Evolutionary conservation across 768 basidiomycete species (phyloP).

Genomic region (Brasilioporus rufonigricans): DNA sequence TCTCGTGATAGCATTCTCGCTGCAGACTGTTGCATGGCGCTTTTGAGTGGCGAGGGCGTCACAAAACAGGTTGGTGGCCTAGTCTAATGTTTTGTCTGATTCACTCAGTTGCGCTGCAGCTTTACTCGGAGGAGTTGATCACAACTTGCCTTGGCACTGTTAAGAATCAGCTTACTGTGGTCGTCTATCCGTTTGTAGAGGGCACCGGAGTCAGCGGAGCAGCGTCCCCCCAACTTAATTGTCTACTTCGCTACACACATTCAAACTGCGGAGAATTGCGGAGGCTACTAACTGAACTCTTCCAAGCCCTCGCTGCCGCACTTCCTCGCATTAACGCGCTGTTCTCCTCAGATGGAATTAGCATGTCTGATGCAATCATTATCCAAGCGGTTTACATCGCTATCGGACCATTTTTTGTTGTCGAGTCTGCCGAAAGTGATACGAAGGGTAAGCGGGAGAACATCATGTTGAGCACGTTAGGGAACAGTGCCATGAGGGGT

Average conservation of each 20-base stretch:
- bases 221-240: constrained; percentile 48
- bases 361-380: constrained; percentile 84
- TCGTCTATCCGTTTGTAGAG: constrained; percentile 87
- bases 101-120: constrained; percentile 37
- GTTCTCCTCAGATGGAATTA: constrained; percentile 64
- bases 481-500: constrained; percentile 77
- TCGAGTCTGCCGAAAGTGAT: constrained; percentile 61
- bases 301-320: constrained; percentile 68
- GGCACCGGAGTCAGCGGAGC: constrained; percentile 45
- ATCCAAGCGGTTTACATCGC: constrained; percentile 92
- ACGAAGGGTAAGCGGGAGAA: constrained; percentile 54
- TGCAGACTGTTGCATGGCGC: constrained; percentile 77
- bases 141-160: constrained; percentile 70
- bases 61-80: constrained; percentile 72
- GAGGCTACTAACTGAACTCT: constrained; percentile 60
- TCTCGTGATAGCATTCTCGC: constrained; percentile 76
- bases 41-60: constrained; percentile 75
- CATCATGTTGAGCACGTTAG: constrained; percentile 62
- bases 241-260: constrained; percentile 46
- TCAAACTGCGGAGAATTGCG: constrained; percentile 36
- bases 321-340: constrained; percentile 75
- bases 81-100: neutral
- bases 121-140: constrained; percentile 95
- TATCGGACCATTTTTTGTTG: constrained; percentile 91
- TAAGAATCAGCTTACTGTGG: constrained; percentile 75